A percentile compares a stretch with the other conserved stretches of the same genome.
Conservation (phyloP, 441 rosid species). For the Populus trichocarpa region DNA sequence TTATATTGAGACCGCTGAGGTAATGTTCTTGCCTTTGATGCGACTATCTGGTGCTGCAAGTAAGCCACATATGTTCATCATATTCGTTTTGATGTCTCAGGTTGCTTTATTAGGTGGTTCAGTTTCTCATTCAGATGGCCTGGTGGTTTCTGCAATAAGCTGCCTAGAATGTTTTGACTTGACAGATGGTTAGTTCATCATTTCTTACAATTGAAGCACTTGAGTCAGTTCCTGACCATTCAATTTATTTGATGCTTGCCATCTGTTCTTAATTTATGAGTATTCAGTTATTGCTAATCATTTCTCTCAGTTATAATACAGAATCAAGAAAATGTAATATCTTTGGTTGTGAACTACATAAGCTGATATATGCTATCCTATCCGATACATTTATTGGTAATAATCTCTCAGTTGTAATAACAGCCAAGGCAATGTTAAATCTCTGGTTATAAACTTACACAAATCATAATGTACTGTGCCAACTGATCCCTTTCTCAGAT, state of each 20-base stretch:
- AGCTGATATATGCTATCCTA: background rate
- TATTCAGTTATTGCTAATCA: no score
- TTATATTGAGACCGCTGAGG: constrained; percentile 90
- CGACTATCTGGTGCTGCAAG: background rate
- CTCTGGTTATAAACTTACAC: background rate
- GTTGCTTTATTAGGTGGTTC: constrained; percentile 76
- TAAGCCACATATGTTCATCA: constrained; percentile 16
- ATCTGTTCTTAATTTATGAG: background rate
- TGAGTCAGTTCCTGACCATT: background rate
- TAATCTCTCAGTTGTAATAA: background rate
- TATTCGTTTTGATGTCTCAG: constrained; percentile 36
- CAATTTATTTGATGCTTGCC: background rate
- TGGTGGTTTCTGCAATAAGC: constrained; percentile 57
- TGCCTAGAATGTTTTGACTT: constrained; percentile 45
- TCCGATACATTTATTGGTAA: background rate
- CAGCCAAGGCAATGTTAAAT: no score
- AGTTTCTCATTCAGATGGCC: constrained; percentile 71
- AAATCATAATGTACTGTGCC: background rate
- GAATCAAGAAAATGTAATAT: background rate
- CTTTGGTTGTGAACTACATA: background rate
- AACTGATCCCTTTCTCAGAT: background rate
- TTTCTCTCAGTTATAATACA: no score
- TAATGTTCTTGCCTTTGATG: constrained; percentile 31
- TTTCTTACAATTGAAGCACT: background rate
- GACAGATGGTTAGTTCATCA: constrained; percentile 52